Evolutionary conservation across 208 protist genomes (phyloP), one percentile per base, ranked within the genome.

Genomic region (Polymyxa betae): DNA sequence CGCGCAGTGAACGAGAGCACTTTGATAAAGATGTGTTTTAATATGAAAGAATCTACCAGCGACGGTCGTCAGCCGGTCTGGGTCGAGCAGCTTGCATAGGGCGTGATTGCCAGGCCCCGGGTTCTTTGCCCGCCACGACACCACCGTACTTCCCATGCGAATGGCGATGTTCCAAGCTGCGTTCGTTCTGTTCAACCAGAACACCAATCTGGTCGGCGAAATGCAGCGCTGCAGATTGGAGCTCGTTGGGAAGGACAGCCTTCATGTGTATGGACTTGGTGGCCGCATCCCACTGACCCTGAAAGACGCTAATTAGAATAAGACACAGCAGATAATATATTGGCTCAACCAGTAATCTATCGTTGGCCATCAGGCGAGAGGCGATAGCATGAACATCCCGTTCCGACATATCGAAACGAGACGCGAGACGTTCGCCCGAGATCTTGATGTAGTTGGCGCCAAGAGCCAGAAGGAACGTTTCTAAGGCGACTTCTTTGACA

Each of bases 401-500:
- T 44, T 68, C 12, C 0, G 45, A 10, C 45, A 95, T 45, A 64
- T 93, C 90, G 91, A 96, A 96, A 64, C 94, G 90, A 43, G 66
- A 49, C 0, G 91, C 91, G 0, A 97, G 92, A 35, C 89, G 45
- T 38, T 44, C 68, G 0, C 96, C 66, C 12, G 82, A 89, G 0
- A 97, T 88, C 0, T 93, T 91, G 44, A 91, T 92, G 91, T 96
- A 97, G 77, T 93, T 88, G 12, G 89, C 82, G 10, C 49, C 88
- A 91, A 94, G 95, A 29, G 93, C 89, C 92, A 97, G 94, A 20
- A 97, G 93, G 92, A 94, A 97, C 0, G 95, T 95, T 16, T 95
- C 93, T 29, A 97, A 88, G n/a, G 90, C 93, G 44, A 94, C 94
- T 88, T 95, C 92, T 91, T 96, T 92, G 32, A 96, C 92, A 82